phyloP scores from a whole-genome alignment of 768 basidiomycete species.

The Hysterangium stoloniferum region DNA sequence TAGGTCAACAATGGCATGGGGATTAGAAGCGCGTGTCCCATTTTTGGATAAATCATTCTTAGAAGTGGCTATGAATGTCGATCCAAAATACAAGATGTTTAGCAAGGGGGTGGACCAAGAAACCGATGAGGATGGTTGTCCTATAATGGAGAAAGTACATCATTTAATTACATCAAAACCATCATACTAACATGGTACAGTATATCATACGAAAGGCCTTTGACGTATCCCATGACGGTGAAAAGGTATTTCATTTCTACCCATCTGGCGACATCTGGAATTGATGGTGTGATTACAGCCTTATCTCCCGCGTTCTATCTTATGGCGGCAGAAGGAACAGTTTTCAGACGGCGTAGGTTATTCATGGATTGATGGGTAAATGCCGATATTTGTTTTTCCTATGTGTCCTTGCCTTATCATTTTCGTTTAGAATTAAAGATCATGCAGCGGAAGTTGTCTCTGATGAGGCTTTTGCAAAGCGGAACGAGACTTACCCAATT shows the following conservation, averaged over 20 bases:
- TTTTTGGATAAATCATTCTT: constrained; percentile 98
- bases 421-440: constrained; percentile 68
- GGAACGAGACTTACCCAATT: constrained; percentile 65
- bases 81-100: constrained; percentile 85
- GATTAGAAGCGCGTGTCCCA: constrained; percentile 95
- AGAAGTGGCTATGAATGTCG: constrained; percentile 86
- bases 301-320: constrained; percentile 87
- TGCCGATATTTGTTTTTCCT: neutral
- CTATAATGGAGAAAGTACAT: constrained; percentile 89
- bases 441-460: constrained; percentile 69
- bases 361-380: constrained; percentile 95
- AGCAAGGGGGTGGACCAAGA: constrained; percentile 67
- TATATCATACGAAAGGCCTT: constrained; percentile 96
- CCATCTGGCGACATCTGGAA: constrained; percentile 7
- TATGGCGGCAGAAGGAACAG: constrained; percentile 99
- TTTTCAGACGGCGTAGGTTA: constrained; percentile 99
- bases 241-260: constrained; percentile 32
- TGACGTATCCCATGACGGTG: constrained; percentile 74
- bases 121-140: constrained; percentile 77
- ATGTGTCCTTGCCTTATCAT: neutral
- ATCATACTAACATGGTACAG: constrained; percentile 28
- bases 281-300: constrained; percentile 46
- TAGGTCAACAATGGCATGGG: constrained; percentile 99
- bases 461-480: constrained; percentile 72
- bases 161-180: neutral